Evolutionary conservation across 768 basidiomycete genomes (phyloP).

Genomic region (Trametes coccinea): DNA sequence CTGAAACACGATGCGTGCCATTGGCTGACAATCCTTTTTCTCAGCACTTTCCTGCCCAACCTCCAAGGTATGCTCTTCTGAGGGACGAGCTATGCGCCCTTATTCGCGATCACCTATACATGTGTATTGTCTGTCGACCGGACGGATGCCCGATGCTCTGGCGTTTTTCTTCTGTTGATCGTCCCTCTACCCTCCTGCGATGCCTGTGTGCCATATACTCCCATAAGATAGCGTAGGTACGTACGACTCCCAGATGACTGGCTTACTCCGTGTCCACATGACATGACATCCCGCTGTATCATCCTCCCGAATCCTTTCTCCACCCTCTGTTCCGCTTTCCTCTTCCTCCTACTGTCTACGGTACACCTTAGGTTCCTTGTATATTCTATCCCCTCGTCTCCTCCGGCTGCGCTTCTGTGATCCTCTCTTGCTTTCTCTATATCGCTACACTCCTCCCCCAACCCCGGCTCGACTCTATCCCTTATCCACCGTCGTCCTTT

Average conservation of each 20-base stretch:
- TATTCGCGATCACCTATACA: conserved; percentile 7
- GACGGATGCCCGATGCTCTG: conserved; percentile 6
- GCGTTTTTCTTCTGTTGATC: neutral
- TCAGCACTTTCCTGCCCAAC: conserved; percentile 22
- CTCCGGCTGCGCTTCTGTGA: conserved; percentile 3
- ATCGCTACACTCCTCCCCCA: conserved; percentile 13
- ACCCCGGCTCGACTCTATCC: neutral
- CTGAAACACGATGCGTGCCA: neutral
- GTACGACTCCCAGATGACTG: conserved; percentile 1
- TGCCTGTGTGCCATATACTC: neutral
- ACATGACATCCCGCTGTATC: conserved; percentile 4
- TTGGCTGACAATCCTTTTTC: neutral
- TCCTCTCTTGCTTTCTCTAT: conserved; percentile 21
- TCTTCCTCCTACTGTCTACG: conserved; percentile 1
- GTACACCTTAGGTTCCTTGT: conserved; percentile 9
- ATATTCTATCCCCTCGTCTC: neutral
- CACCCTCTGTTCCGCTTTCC: neutral
- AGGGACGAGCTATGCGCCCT: neutral
- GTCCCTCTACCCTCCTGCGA: neutral
- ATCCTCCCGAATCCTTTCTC: neutral
- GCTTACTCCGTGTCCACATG: neutral
- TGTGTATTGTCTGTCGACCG: conserved; percentile 11
- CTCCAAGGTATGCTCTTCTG: conserved; percentile 22
- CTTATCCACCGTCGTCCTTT: neutral
- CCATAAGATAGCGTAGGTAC: conserved; percentile 18